Evolutionary conservation across 1,139 yeast genomes (phyloP), one percentile per base, ranked within the genome.

Genomic region (Kodamaea derodonti): DNA sequence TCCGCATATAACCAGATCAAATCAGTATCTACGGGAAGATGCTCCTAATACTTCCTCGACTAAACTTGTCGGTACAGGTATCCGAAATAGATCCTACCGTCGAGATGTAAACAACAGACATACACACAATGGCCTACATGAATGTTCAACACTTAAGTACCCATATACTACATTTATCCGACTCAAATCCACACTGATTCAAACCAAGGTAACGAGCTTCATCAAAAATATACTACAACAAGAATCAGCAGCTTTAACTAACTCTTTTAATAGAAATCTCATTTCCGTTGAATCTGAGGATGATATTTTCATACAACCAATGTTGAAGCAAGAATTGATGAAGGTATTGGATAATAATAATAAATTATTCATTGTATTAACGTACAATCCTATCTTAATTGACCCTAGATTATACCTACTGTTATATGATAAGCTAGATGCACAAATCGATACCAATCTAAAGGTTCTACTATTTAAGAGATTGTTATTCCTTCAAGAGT

Each of bases 341-440:
- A 41, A 37, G 30, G 44, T 54, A 20, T 34, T 63, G 13, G 73
- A 65, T 37, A 48, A 45, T 25, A 52, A 60, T 35, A 62, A 58
- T 38, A 54, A 55, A 33, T 47, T 68, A 15, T 48, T 52, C 27
- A 46, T 54, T 14, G 44, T 65, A 13, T 46, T 68, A 20, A 52
- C 65, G 0, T 59, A 56, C 41, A 60, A 58, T 32, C 72, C 73
- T 1, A 44, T 54, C 7, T 40, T 53, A 9, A 52, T 68, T 11
- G 62, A 60, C 30, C 62, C 68, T 5, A 38, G 42, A 10, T 36
- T 65, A 27, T 60, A 65, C 37, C 33, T 56, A 7, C 41, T 50
- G 20, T 55, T 52, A 33, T 51, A 52, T 34, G 40, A 48, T 11
- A 38, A 42, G 13, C 27, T 53, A 14, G 47, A 47, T 4, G 41